Percentiles rank a stretch among this genome's conserved stretches.
These are phyloP conservation scores for Malassezia globosa DNA, from an alignment of 1,284 basidiomycete species.

Conservation along the genomic window DNA sequence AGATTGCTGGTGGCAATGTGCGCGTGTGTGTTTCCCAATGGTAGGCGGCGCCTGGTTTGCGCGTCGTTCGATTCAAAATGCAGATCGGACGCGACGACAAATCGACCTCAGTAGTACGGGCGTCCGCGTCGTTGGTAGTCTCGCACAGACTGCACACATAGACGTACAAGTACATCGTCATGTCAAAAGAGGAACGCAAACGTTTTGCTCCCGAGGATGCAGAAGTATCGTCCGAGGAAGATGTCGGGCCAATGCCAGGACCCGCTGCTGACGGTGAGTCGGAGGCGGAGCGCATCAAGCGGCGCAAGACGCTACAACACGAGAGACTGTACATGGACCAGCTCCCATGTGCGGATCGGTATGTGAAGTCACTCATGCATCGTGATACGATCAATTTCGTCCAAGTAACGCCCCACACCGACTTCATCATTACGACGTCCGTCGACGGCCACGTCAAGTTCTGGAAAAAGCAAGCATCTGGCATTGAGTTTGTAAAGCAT, in stretches of 20 bases:
- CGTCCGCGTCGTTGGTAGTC: not conserved
- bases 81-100: no score
- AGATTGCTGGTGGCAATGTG: no score
- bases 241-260: constrained; percentile 15
- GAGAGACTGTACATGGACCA: constrained; percentile 79
- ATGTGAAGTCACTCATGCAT: constrained; percentile 98
- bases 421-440: constrained; percentile 87
- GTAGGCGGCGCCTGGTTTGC: no score
- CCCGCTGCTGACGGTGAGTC: not conserved
- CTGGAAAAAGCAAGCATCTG: constrained; percentile 88
- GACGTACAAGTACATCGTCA: no score
- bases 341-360: constrained; percentile 80
- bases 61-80: no score
- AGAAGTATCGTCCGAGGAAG: constrained; percentile 3
- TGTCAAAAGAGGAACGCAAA: constrained; percentile 1
- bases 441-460: constrained; percentile 90
- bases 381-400: constrained; percentile 80
- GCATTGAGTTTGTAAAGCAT: constrained; percentile 47
- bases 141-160: no score
- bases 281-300: constrained; percentile 17
- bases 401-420: constrained; percentile 48
- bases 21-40: no score
- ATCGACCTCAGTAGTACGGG: not conserved
- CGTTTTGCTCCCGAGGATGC: not conserved
- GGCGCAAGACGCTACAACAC: constrained; percentile 52